Base-by-base conservation (phyloP, 176 grass and related monocot species). In the Tillandsia leiboldiana region DNA sequence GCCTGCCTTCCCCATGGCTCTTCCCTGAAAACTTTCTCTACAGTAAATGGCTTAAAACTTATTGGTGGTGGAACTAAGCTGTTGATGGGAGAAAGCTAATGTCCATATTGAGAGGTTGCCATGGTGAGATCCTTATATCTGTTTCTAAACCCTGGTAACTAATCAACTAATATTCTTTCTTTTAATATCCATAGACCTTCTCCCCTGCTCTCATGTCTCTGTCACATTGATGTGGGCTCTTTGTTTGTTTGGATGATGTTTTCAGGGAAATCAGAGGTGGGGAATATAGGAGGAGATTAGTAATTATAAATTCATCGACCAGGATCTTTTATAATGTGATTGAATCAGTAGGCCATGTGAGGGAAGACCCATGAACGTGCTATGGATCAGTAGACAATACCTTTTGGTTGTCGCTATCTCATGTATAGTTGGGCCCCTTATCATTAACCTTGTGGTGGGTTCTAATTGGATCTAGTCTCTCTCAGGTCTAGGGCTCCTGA, bases 1-100 rank as follows among this genome's bases (percentile, higher is more conserved):
- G 29, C 66, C 65, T 29, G 75, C 65, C 63, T 69, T 77, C 33
- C 47, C 66, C 75, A 77, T 77, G 52, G 50, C 49, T 18, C 71
- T 23, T 9, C 20, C 17, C 56, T 61, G 1, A 18, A n/a, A 61
- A 61, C n/a, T 17, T 61, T 61, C 27, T 22, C 54, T 24, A 48
- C 57, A 11, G 26, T 0, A 51, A 50, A 52, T 7, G 49, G 27
- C 33, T 57, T 2, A 11, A 27, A 26, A 61, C 23, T 65, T 24
- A 47, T 23, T 24, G 20, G 20, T 28, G 49, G n/a, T 53, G 2
- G 27, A 14, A 53, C 20, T 15, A 67, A 7, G 47, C n/a, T 53
- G 54, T 53, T 23, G 20, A 53, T 49, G 29, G 11, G n/a, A 26
- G 27, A 50, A 65, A 62, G 50, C 50, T 23, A 53, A 14, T 42